These are phyloP conservation scores for Cytospora piceae DNA, from an alignment of 2,329 filamentous ascomycete species.

Conservation along the genomic window DNA sequence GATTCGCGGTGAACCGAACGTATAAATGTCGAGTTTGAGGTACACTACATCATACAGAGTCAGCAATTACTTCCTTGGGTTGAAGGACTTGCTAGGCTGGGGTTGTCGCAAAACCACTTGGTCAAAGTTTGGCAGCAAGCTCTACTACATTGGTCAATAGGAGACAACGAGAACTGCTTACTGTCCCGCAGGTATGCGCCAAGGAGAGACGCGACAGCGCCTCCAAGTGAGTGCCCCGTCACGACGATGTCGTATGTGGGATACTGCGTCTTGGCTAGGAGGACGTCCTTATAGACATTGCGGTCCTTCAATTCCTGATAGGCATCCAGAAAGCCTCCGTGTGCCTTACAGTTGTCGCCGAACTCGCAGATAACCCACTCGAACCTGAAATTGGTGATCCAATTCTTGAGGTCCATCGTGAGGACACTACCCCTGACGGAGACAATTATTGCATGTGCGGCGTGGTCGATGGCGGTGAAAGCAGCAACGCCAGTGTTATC, in stretches of 20 bases:
- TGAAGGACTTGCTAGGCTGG: too few relatives aligned
- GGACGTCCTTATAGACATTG: conserved; percentile 49
- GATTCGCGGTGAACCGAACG: conserved; percentile 68
- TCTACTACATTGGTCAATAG: too few relatives aligned
- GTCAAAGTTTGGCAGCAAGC: too few relatives aligned
- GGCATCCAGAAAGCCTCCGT: conserved; percentile 61
- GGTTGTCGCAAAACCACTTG: too few relatives aligned
- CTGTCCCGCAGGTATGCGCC: conserved; percentile 42
- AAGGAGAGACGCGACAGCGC: conserved; percentile 63
- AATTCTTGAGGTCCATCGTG: conserved; percentile 58
- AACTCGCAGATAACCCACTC: conserved; percentile 34
- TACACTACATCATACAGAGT: not conserved
- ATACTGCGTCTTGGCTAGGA: conserved; percentile 48
- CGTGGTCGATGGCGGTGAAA: conserved; percentile 44
- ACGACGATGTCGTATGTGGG: conserved; percentile 58
- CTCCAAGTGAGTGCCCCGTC: conserved; percentile 72
- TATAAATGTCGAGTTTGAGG: conserved; percentile 61
- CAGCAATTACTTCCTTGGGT: not conserved
- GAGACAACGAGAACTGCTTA: not conserved
- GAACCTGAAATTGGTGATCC: conserved; percentile 58
- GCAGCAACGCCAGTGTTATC: not conserved
- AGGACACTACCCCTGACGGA: conserved; percentile 59
- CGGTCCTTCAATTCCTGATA: conserved; percentile 56
- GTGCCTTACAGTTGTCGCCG: conserved; percentile 53
- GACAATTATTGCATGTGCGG: conserved; percentile 58